phyloP scores from a whole-genome alignment of 2,329 filamentous ascomycete species.

The Fusarium foetens region DNA sequence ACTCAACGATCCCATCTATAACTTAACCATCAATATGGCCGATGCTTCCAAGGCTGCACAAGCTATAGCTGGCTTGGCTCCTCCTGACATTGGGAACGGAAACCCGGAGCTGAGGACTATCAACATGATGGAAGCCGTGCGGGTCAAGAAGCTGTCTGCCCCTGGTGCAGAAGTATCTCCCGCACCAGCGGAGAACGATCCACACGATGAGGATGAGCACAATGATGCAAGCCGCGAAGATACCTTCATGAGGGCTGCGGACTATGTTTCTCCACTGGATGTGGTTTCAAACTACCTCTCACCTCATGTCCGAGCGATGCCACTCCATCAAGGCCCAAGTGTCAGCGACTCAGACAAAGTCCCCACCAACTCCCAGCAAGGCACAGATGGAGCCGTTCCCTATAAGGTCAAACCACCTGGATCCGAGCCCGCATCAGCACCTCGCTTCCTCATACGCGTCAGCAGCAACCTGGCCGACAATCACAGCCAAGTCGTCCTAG shows the following conservation, averaged over 20 bases:
- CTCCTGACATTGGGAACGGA: neutral
- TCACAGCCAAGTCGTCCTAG: neutral
- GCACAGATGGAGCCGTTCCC: fast-evolving
- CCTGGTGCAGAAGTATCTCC: fast-evolving
- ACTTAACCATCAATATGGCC: neutral
- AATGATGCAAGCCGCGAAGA: fast-evolving
- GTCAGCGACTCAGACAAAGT: neutral
- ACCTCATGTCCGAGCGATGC: neutral
- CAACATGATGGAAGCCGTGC: neutral
- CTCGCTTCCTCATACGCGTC: neutral
- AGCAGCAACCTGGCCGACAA: neutral
- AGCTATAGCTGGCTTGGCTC: neutral
- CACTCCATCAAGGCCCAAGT: neutral
- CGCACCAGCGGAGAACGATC: fast-evolving
- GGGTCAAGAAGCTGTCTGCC: neutral
- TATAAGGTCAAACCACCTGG: neutral
- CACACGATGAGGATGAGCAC: fast-evolving
- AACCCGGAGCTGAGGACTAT: neutral
- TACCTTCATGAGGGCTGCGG: neutral
- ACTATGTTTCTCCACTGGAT: neutral
- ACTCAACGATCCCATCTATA: conserved; percentile 1
- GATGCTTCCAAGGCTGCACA: neutral
- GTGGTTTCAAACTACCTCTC: neutral
- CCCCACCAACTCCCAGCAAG: fast-evolving
- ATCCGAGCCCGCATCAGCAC: neutral